Base-by-base conservation (phyloP, 805 yeast species). In the Lipomyces yamanashiensis region DNA sequence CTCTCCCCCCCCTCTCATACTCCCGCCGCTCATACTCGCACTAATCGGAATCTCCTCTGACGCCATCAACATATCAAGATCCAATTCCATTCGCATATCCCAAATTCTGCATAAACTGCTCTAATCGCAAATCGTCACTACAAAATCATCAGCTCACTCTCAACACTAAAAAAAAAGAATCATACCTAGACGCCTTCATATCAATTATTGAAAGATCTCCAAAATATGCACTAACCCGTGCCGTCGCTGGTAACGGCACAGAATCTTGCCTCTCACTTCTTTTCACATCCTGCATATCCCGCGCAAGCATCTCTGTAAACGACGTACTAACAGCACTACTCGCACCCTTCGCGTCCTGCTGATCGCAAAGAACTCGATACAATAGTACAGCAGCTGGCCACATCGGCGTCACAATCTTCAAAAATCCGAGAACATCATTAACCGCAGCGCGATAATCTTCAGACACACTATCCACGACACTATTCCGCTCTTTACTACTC, bases 101-200 rank as follows among this genome's bases (percentile, higher is more conserved):
- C 49, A 61, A 49, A 53, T 61, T 61, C 39, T 61, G 64, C 64
- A 61, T 50, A n/a, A 61, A 61, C 51, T 61, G 64, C 54, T 61
- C 64, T 36, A 61, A n/a, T 17, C 64, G 48, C 21, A 40, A 33
- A 28, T 56, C 61, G 21, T 61, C 61, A 12, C 64, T 56, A 47
- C 5, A n/a, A 23, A 28, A 7, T 15, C 17, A 23, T 19, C 17
- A 19, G 28, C n/a, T 40, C 21, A 33, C 2, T 23, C 4, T 7
- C 43, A 13, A 23, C 17, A 23, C 17, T 7, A 7, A 44, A 4
- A 50, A 8, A 37, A 6, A 19, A 39, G 10, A 36, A 17, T 47
- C 63, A 36, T 48, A 54, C 63, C 59, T 48, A 21, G 61, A 56
- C 7, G 61, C 48, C 34, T 58, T 61, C 62, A 61, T 56, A 45